Base-by-base conservation (phyloP, 495 filamentous ascomycete genomes). In the Pyrenopolyporus hunteri region DNA sequence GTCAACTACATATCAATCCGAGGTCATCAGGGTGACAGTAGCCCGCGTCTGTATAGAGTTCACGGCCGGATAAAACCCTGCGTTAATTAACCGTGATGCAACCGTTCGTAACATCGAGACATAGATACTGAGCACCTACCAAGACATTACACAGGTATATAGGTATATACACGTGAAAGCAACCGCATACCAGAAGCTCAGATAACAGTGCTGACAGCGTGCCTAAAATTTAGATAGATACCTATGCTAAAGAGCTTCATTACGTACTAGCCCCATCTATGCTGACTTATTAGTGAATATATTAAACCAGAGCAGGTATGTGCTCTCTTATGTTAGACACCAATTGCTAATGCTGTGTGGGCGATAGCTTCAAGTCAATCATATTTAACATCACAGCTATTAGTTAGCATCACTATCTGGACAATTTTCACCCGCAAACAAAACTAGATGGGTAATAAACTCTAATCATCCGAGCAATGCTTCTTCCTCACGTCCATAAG, bases 401-500 rank as follows among this genome's bases (percentile, higher is more conserved):
- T n/a, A n/a, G n/a, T n/a, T n/a, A n/a, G n/a, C n/a, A n/a, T n/a
- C n/a, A n/a, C n/a, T n/a, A n/a, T n/a, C n/a, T n/a, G n/a, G n/a
- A 29, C 26, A 29, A 29, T 9, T 9, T 4, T 9, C 26, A 29
- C 4, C 26, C 26, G 4, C 26, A 17, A 39, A 2, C 17, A 17
- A 39, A 39, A 16, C 1, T 3, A 39, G 6, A 3, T 7, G 17
- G 5, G 19, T 37, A 32, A 48, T 13, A 33, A 35, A 3, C 19
- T 31, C 2, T 10, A 28, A 26, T 10, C 10, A n/a, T 19, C 9
- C 7, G 7, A 13, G 20, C 13, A 11, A 9, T 16, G 6, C 6
- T 56, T 62, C 59, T 62, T 51, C 51, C 31, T 62, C 29, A 14
- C 44, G 17, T 22, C 51, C 35, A 29, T 44, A 62, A 62, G 23